Evolutionary conservation across 345 rosid genomes (phyloP).

Genomic region (Citrus reticulata): DNA sequence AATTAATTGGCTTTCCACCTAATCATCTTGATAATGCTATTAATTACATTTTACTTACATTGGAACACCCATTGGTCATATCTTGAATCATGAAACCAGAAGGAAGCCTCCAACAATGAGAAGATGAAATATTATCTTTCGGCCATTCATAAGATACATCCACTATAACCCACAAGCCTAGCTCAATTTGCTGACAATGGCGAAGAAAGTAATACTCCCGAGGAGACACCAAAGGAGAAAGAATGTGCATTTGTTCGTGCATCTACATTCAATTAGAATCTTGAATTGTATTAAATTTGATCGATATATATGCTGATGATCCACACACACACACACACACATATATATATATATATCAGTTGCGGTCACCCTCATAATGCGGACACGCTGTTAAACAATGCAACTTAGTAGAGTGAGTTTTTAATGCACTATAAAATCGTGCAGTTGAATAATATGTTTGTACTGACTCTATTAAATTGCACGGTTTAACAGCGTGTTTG

Average conservation of each 20-base stretch:
- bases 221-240: conserved; percentile 68
- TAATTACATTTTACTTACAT: conserved; percentile 27
- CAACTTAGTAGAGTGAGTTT: too few species aligned
- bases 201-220: conserved; percentile 65
- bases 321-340: too few species aligned
- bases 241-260: conserved; percentile 53
- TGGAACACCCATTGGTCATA: conserved; percentile 44
- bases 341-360: too few species aligned
- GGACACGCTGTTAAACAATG: too few species aligned
- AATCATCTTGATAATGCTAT: too few species aligned
- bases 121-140: conserved; percentile 2
- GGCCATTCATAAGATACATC: conserved; percentile 48
- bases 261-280: conserved; percentile 33
- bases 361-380: too few species aligned
- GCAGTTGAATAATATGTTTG: too few species aligned
- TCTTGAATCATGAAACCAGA: conserved; percentile 75
- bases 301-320: too few species aligned
- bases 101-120: conserved; percentile 61
- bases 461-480: too few species aligned
- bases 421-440: too few species aligned
- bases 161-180: conserved; percentile 58
- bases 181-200: conserved; percentile 45
- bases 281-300: background rate
- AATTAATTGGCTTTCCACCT: too few species aligned
- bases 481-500: too few species aligned